Base-by-base conservation (phyloP, 2,329 filamentous ascomycete species). In the Neodidymelliopsis sp. region DNA sequence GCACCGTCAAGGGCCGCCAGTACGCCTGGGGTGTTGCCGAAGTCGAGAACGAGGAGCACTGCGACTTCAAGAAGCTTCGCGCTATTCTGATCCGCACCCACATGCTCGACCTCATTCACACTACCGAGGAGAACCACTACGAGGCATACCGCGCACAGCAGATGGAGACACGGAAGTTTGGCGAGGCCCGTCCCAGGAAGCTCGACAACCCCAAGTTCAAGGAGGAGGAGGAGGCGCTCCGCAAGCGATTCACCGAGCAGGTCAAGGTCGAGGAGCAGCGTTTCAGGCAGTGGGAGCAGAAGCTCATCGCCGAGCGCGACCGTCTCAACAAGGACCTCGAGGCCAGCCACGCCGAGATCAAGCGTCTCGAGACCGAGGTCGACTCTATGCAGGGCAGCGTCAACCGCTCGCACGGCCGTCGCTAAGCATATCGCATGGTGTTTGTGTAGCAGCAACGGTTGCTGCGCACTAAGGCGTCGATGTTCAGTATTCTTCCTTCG, bases 141-240 rank as follows among this genome's bases (percentile, higher is more conserved):
- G 94, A 99, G 79, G 93, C 91, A 54, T 99, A 99, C 83, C 93
- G 94, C 68, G 94, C 94, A 45, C 91, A 96, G 78, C 95, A 99
- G 80, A 99, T 99, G 94, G 94, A 99, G 83, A 99, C 94, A 39
- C 87, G 94, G 79, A 99, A 99, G 80, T 97, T 99, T 67, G 94
- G 94, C 77, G 95, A 99, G 81, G 93, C 92, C 52, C 87, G 93
- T 63, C 94, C 94, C 65, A 85, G 93, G 78, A 99, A 99, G 85
- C 83, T 99, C 67, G 94, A 99, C 81, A 99, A 99, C 83, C 94
- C 94, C 79, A 99, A 99, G 83, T 99, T 97, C 85, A 99, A 99
- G 86, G 94, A 99, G 77, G 94, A 99, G 79, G 94, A 99, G 75
- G 94, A 99, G 83, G 90, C 90, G 56, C 86, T 99, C 61, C 88